Percentiles rank a stretch among this genome's conserved stretches.
phyloP scores from a whole-genome alignment of 1,284 basidiomycete genomes.

The Laetiporus sulphureus region DNA sequence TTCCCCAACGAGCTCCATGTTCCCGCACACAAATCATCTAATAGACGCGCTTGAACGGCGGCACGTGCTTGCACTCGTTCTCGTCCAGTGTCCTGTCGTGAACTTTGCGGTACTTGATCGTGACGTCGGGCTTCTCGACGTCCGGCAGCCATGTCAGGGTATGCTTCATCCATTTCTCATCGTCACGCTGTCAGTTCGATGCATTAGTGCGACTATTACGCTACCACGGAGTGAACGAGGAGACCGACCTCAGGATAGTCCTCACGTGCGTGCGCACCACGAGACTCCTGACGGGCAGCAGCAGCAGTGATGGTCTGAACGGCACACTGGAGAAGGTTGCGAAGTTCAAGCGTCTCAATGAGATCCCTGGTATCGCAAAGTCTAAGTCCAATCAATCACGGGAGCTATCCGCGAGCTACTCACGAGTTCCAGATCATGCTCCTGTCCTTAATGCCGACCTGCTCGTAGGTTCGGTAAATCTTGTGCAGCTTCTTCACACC shows the following conservation, averaged over 20 bases:
- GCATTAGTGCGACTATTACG: constrained; percentile 1
- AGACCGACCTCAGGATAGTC: constrained; percentile 80
- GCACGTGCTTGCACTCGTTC: constrained; percentile 89
- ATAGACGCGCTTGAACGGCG: constrained; percentile 86
- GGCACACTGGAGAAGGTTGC: constrained; percentile 93
- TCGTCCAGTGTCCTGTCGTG: constrained; percentile 88
- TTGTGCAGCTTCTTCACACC: constrained; percentile 84
- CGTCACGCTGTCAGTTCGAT: constrained; percentile 58
- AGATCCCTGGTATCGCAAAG: constrained; percentile 59
- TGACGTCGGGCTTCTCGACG: constrained; percentile 71
- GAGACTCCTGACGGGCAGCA: constrained; percentile 93
- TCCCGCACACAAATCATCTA: constrained; percentile 26
- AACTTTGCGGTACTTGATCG: constrained; percentile 86
- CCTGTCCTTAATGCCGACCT: constrained; percentile 95
- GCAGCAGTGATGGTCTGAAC: constrained; percentile 95
- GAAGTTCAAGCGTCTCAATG: constrained; percentile 94
- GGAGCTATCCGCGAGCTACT: constrained; percentile 19
- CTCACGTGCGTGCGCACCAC: constrained; percentile 96
- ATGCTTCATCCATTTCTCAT: constrained; percentile 93
- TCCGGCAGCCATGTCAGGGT: constrained; percentile 85
- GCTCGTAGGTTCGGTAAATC: constrained; percentile 84
- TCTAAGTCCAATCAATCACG: background rate
- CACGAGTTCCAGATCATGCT: constrained; percentile 99
- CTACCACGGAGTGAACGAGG: background rate
- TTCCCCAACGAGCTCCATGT: background rate